phyloP scores from a whole-genome alignment of 345 rosid species.

The Eucalyptus victrix region DNA sequence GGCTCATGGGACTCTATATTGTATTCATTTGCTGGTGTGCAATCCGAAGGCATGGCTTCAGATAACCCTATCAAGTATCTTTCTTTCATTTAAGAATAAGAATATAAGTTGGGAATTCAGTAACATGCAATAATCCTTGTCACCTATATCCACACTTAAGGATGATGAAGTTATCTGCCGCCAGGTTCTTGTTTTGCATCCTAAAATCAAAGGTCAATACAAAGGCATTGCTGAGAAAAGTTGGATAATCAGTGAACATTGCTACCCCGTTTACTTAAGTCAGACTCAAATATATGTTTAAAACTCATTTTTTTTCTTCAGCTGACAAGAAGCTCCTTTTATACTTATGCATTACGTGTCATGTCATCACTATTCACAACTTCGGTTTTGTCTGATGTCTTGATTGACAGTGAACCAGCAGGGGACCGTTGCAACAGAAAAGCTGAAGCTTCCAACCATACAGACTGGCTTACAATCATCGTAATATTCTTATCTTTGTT shows the following conservation, averaged over 20 bases:
- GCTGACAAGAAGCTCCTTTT: not conserved
- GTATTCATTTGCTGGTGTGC: constrained; percentile 98
- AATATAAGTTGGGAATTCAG: not conserved
- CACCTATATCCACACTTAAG: not conserved
- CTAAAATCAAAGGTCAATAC: not conserved
- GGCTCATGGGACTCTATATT: constrained; percentile 92
- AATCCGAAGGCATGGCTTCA: constrained; percentile 52
- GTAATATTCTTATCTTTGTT: constrained; percentile 20
- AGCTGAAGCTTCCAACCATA: constrained; percentile 70
- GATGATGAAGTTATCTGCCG: not conserved
- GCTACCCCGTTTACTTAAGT: not conserved
- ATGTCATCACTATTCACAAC: not conserved
- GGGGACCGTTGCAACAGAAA: constrained; percentile 84
- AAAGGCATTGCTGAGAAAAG: not conserved
- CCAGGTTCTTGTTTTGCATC: not conserved
- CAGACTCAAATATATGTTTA: not conserved
- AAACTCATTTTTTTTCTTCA: not conserved
- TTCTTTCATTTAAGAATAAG: not conserved
- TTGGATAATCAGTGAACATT: not conserved
- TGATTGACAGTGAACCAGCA: constrained; percentile 71
- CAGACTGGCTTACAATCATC: constrained; percentile 93
- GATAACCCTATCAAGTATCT: not conserved
- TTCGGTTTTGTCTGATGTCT: not conserved
- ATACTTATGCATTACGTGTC: not conserved
- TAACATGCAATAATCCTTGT: not conserved